Evolutionary conservation across 371 early-diverging fungal genomes (phyloP), one percentile per base, ranked within the genome.

Genomic region (Phascolomyces articulosus): DNA sequence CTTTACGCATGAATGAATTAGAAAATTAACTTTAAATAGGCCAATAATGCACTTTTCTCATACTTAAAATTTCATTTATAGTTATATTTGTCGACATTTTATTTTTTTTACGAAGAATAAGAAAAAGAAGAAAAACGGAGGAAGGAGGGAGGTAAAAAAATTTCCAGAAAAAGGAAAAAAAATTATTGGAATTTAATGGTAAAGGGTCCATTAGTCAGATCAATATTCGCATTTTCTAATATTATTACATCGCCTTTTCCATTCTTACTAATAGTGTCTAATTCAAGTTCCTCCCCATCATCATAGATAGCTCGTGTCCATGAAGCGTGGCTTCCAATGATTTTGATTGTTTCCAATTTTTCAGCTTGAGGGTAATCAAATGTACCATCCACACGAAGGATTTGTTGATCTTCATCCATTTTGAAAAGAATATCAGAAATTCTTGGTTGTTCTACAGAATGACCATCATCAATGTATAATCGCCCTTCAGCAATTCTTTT

Each of bases 381-480:
- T 20, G 61, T 44, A 23, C 78, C 78, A 11, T 63, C 55, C 18
- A 70, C 75, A 23, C 40, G 38, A 27, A 78, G 66, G n/a, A 68
- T 48, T 15, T 67, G 69, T 20, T 78, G 28, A 54, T 72, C 60
- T 20, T 78, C 44, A 53, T 72, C 62, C 63, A 69, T 65, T 1
- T 48, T 51, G 41, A 75, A 78, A 6, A 44, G 48, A 58, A 78
- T 75, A 67, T 65, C 60, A 23, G 78, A 78, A 6, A 62, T 62
- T 27, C 54, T 26, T 1, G 60, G 55, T 34, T 72, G 75, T 3
- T 77, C 40, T 15, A 80, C 60, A 1, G 87, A 84, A 23, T 75
- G 70, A 24, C 88, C 89, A 61, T 89, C 87, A 62, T 89, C 89
- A 16, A 87, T 69, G 68, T 83, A 85, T 27, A 86, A 63, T 34